Base-by-base conservation (phyloP, 345 rosid species). In the Hibiscus mutabilis region DNA sequence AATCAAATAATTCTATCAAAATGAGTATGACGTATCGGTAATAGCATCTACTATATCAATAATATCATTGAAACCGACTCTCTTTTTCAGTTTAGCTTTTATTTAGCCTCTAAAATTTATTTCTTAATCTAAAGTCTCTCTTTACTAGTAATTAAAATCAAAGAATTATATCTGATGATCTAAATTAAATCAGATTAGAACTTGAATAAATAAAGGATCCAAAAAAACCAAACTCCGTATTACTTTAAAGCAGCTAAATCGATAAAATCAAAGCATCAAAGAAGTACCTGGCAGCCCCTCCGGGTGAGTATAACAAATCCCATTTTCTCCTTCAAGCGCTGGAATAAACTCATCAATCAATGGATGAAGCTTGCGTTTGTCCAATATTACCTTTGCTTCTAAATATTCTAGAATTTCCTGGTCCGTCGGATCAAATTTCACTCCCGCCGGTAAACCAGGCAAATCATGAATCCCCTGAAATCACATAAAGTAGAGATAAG, bases 231-330 rank as follows among this genome's bases (percentile, higher is more conserved):
- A 33, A 33, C 35, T 33, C 35, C 35, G 18, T 37, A n/a, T n/a
- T n/a, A n/a, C n/a, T 40, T 40, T 40, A 40, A 2, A 2, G 51
- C 12, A 19, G 29, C 29, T 37, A 37, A 40, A 40, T n/a, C 7
- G n/a, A 55, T 21, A 51, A 51, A 21, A 56, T 10, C 5, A 22
- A 22, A 46, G 35, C 33, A 1, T 7, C 5, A 3, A 21, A 57
- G 6, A 21, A 57, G 29, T 78, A 92, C 98, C 98, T 44, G 97
- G 99, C 13, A 94, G 92, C 82, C 80, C 89, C 73, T 92, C 92
- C 2, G 99, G 99, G 74, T 94, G 99, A 15, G 96, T 87, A 56
- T 84, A 94, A 77, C 99, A 94, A 83, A 94, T 94, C 18, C 99
- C 99, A 76, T 90, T 88, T 22, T 90, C 88, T 6, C 96, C 97